Conservation (phyloP, 2,329 filamentous ascomycete species). For the Apiospora arundinis region DNA sequence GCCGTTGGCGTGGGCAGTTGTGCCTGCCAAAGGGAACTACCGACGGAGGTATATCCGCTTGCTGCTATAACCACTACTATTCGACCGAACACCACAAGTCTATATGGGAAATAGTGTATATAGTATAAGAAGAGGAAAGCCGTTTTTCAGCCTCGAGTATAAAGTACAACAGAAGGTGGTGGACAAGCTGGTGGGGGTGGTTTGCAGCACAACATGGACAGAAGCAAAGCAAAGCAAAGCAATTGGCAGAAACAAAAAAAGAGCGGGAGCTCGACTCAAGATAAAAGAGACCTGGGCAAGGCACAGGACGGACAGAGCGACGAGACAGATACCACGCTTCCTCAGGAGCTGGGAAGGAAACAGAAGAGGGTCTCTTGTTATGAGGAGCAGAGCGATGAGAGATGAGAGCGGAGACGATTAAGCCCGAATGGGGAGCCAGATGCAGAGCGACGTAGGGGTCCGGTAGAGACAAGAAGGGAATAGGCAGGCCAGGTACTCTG, state of each 20-base stretch:
- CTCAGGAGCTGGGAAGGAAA: background rate
- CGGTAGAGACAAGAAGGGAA: background rate
- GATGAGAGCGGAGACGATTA: constrained; percentile 19
- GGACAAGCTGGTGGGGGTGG: background rate
- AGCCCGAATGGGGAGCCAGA: constrained; percentile 16
- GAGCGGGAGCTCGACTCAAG: constrained; percentile 15
- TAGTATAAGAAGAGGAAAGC: background rate
- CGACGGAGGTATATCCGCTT: constrained; percentile 15
- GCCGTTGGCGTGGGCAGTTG: constrained; percentile 1
- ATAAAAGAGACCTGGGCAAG: constrained; percentile 11
- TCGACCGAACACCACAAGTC: constrained; percentile 7
- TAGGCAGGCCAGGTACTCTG: no score
- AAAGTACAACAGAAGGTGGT: background rate
- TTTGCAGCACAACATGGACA: constrained; percentile 4
- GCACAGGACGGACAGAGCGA: constrained; percentile 9
- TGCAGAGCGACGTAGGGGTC: constrained; percentile 17
- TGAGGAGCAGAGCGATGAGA: constrained; percentile 7
- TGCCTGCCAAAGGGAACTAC: background rate
- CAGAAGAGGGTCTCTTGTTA: constrained; percentile 15
- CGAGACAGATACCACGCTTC: constrained; percentile 8
- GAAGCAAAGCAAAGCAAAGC: background rate
- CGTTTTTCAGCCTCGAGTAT: background rate
- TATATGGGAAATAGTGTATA: background rate
- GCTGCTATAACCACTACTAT: constrained; percentile 11
- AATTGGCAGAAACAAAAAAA: background rate